Evolutionary conservation across 192 early-diverging fungal genomes (phyloP), one percentile per base, ranked within the genome.

Genomic region (Pilaira anomala): DNA sequence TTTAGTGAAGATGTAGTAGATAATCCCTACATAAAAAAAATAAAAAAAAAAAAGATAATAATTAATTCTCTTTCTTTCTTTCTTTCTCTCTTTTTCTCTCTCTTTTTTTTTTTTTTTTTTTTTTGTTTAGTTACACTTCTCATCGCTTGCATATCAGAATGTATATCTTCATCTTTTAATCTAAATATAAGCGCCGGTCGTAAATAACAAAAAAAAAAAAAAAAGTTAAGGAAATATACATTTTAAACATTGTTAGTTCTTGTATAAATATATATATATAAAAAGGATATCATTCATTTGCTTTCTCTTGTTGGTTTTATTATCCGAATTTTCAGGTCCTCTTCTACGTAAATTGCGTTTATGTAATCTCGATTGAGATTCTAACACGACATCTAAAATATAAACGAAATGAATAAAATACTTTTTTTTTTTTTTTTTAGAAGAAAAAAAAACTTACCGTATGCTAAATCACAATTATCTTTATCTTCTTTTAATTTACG

Each of bases 401-500:
- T 12, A 48, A 49, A 28, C 36, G 78, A 65, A 22, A 13, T 52
- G 13, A 36, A 26, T 52, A 28, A 52, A 36, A 12, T 50, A 22
- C 9, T 25, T 21, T 2, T 30, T 3, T 36, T 0, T 40, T 19
- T 19, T 13, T 16, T 28, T 24, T 13, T 9, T 30, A 3, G 22
- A 11, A 39, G 6, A 22, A 55, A 68, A 67, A 70, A 70, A 64
- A 48, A 75, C 71, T 51, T 80, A 85, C 80, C 85, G 68, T 78
- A 79, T n/a, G 76, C 64, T 14, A 91, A 78, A 66, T 92, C 91
- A 78, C 90, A 75, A 67, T 84, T 90, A 57, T 93, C 93, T 64
- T 88, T 88, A 49, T 96, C 93, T 50, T 96, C 93, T 19, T 82
- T 81, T 41, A 93, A 69, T 45, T 88, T 88, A 33, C 82, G 74